Conservation (phyloP, 1,284 basidiomycete genomes). For the Leccinum variabile region DNA sequence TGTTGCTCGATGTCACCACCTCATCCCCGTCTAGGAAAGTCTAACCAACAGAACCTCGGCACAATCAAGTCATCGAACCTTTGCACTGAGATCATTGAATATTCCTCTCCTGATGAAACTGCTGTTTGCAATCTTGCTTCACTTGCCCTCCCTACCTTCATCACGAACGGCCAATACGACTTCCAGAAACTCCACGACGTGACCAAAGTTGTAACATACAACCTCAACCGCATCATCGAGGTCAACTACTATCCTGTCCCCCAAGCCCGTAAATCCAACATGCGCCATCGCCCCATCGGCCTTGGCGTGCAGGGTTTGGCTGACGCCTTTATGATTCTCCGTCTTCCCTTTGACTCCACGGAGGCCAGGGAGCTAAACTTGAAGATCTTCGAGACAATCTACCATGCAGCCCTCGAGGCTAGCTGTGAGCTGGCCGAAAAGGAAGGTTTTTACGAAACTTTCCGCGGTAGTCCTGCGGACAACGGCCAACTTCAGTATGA, state of each 20-base stretch:
- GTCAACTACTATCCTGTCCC: slow-evolving; percentile 93
- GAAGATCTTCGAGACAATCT: slow-evolving; percentile 99
- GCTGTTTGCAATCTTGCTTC: slow-evolving; percentile 99
- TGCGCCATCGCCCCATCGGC: slow-evolving; percentile 97
- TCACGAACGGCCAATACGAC: slow-evolving; percentile 77
- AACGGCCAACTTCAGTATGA: slow-evolving; percentile 93
- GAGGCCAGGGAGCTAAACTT: slow-evolving; percentile 89
- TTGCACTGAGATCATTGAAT: slow-evolving; percentile 99
- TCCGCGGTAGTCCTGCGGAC: slow-evolving; percentile 87
- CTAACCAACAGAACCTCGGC: slow-evolving; percentile 98
- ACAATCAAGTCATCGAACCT: slow-evolving; percentile 99
- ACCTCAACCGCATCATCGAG: slow-evolving; percentile 95
- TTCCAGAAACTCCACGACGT: slow-evolving; percentile 96
- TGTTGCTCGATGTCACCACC: slow-evolving; percentile 1
- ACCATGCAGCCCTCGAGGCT: slow-evolving; percentile 92
- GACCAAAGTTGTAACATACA: slow-evolving; percentile 88
- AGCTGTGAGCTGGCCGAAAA: slow-evolving; percentile 85
- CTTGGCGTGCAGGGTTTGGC: slow-evolving; percentile 98
- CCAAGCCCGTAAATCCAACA: slow-evolving; percentile 91
- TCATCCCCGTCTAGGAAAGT: slow-evolving; percentile 63
- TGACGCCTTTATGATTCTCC: slow-evolving; percentile 97
- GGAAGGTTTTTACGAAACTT: slow-evolving; percentile 90
- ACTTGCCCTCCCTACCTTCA: slow-evolving; percentile 89
- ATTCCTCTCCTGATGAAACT: slow-evolving; percentile 96
- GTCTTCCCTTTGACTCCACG: slow-evolving; percentile 92